These are phyloP conservation scores for Phialocephala sp. DNA, from an alignment of 2,329 filamentous ascomycete species.

Conservation along the genomic window DNA sequence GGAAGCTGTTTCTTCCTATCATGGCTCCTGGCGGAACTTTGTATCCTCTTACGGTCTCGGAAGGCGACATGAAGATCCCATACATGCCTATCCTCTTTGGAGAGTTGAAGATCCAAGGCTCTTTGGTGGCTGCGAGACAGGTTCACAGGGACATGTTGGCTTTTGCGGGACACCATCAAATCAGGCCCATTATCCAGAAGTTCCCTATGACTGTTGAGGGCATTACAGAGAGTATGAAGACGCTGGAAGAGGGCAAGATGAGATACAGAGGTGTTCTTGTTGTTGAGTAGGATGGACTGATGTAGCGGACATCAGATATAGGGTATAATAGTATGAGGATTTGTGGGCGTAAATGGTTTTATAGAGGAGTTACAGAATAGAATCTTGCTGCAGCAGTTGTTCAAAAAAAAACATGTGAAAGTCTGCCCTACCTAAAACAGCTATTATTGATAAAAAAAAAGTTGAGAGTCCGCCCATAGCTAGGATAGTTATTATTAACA, in stretches of 20 bases:
- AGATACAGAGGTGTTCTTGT: conserved; percentile 54
- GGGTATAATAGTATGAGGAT: too few species aligned
- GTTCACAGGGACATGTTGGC: conserved; percentile 63
- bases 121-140: conserved; percentile 45
- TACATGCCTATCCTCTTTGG: conserved; percentile 38
- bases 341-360: too few species aligned
- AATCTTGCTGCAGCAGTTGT: too few species aligned
- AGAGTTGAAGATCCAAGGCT: conserved; percentile 40
- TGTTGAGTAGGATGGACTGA: conserved; percentile 9
- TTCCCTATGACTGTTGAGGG: conserved; percentile 59
- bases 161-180: conserved; percentile 62
- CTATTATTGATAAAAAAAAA: too few species aligned
- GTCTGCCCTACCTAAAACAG: too few species aligned
- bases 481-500: too few species aligned
- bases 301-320: too few species aligned
- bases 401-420: too few species aligned
- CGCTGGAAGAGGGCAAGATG: conserved; percentile 61
- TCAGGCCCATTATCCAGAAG: conserved; percentile 63
- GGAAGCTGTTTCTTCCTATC: conserved; percentile 65
- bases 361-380: too few species aligned
- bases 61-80: conserved; percentile 45
- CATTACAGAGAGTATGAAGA: conserved; percentile 58
- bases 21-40: conserved; percentile 64
- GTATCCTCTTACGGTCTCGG: conserved; percentile 69
- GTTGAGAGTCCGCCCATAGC: too few species aligned